Conservation (phyloP, 2,329 filamentous ascomycete species). For the Colletotrichum phormii region DNA sequence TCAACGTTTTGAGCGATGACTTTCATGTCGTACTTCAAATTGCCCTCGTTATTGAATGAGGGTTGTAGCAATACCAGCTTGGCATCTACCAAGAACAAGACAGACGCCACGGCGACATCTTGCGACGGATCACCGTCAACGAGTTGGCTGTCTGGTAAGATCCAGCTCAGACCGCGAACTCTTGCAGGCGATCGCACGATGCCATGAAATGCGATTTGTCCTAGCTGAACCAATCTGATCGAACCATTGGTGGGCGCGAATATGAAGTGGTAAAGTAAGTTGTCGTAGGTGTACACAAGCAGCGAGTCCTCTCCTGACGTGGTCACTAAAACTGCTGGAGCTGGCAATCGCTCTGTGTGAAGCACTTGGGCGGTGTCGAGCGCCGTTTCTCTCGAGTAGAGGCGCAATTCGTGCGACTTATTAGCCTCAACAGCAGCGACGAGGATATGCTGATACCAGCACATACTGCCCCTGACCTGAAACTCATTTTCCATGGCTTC, state of each 20-base stretch:
- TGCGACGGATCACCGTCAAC: conserved; percentile 93
- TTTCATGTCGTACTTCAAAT: conserved; percentile 98
- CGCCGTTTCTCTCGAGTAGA: conserved; percentile 88
- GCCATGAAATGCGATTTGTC: conserved; percentile 96
- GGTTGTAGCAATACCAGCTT: conserved; percentile 94
- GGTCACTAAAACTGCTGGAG: conserved; percentile 90
- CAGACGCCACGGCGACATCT: conserved; percentile 92
- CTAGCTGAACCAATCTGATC: conserved; percentile 88
- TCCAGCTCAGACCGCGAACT: conserved; percentile 94
- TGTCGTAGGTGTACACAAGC: conserved; percentile 96
- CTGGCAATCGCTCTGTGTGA: conserved; percentile 81
- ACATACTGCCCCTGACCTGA: conserved; percentile 94
- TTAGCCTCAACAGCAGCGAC: conserved; percentile 93
- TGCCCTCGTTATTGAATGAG: conserved; percentile 82
- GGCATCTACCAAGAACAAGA: conserved; percentile 96
- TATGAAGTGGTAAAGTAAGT: conserved; percentile 93
- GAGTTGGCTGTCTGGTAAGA: conserved; percentile 90
- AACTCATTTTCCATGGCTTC: conserved; percentile 88
- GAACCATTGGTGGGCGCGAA: conserved; percentile 78
- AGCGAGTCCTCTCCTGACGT: conserved; percentile 94
- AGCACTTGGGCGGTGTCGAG: conserved; percentile 80
- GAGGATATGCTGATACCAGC: conserved; percentile 96
- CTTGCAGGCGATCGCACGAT: conserved; percentile 94
- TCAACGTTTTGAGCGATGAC: conserved; percentile 96
- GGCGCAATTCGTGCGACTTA: conserved; percentile 84